Evolutionary conservation across 177 flowering plant species (phyloP).

Genomic region (Telopea speciosissima): DNA sequence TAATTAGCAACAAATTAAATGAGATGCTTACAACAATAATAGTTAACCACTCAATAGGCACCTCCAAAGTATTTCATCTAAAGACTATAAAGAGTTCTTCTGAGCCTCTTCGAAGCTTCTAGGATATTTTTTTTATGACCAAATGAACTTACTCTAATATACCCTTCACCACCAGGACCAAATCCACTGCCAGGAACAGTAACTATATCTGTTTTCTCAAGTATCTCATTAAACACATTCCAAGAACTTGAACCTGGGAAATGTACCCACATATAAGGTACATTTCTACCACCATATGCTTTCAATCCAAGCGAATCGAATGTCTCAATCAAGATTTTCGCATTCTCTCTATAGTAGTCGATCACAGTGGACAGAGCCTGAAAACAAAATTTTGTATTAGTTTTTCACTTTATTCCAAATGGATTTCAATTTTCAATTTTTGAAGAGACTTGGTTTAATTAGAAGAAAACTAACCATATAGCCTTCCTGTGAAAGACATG

Average conservation of each 20-base stretch:
- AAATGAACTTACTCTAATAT: slow-evolving; percentile 61
- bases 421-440: too few species aligned
- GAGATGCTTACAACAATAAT: too few species aligned
- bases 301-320: slow-evolving; percentile 52
- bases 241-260: slow-evolving; percentile 72
- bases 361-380: slow-evolving; percentile 41
- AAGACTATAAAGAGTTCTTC: slow-evolving; percentile 10
- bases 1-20: too few species aligned
- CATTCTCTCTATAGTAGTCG: slow-evolving; percentile 68
- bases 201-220: slow-evolving; percentile 60
- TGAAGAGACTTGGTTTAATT: not conserved
- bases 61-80: too few species aligned
- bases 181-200: slow-evolving; percentile 82
- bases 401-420: too few species aligned
- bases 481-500: slow-evolving; percentile 78
- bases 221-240: slow-evolving; percentile 66
- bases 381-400: not conserved
- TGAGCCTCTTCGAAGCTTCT: slow-evolving; percentile 68
- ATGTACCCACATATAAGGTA: slow-evolving; percentile 85
- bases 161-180: slow-evolving; percentile 80
- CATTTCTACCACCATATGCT: slow-evolving; percentile 75
- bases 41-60: too few species aligned
- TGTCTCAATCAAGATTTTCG: slow-evolving; percentile 47
- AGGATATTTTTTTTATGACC: slow-evolving; percentile 55
- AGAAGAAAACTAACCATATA: slow-evolving; percentile 34